Evolutionary conservation across 139 green algal species (phyloP), one percentile per base, ranked within the genome.

Genomic region (Chlorella sp.): DNA sequence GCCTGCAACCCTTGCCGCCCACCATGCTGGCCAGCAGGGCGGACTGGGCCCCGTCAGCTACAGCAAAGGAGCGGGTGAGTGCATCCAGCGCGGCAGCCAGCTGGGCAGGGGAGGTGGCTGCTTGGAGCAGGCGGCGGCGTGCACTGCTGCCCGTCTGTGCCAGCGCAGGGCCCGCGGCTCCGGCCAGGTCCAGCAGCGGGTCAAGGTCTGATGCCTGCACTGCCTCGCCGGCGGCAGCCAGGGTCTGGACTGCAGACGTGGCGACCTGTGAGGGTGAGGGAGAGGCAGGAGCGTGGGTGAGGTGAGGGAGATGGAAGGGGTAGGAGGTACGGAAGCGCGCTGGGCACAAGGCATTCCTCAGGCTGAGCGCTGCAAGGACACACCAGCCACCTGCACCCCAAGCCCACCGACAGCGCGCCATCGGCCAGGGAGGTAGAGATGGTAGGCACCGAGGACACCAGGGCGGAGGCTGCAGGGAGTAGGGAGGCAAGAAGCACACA

Each of bases 21-120:
- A 80, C 73, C 73, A 80, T 80, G 73, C 20, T 5, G n/a, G 17
- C n/a, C 47, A 80, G 73, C 47, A 80, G 73, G 26, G 51, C n/a
- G n/a, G 47, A 18, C 47, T 80, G 73, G 26, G 51, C n/a, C 30
- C 38, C 73, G 15, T 16, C 39, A 1, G 65, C 73, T 1, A 80
- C 30, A 4, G 38, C 21, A 30, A 64, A 80, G 30, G 51, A 68
- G 18, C 73, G n/a, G 51, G 73, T 47, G 26, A 80, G 51, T 16
- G 73, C 73, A 15, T 32, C 44, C 41, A 79, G 72, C 1, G 72
- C 51, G 21, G 51, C 72, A 9, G 30, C 41, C n/a, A 32, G 41
- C 18, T 16, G 26, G 3, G 51, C n/a, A 15, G 30, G 25, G n/a
- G 73, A 15, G n/a, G 47, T 2, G 41, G n/a, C 11, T 34, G 47